phyloP scores from a whole-genome alignment of 345 rosid genomes.

The Passiflora organensis region DNA sequence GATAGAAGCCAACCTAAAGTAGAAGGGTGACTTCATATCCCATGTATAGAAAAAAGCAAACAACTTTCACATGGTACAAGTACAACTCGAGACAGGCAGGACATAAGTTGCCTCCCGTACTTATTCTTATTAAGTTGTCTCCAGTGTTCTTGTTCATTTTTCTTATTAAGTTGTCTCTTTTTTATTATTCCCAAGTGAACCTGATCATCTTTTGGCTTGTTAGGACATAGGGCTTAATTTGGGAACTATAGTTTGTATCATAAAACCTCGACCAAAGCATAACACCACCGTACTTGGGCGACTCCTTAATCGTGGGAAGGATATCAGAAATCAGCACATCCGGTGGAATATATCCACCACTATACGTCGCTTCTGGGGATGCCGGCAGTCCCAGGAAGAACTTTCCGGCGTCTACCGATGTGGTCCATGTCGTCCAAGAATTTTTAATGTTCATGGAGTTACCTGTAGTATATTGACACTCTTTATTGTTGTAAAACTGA shows the following conservation, averaged over 20 bases:
- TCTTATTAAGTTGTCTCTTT: too few relatives aligned
- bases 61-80: too few relatives aligned
- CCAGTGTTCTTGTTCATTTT: too few relatives aligned
- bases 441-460: slow-evolving; percentile 7
- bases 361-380: slow-evolving; percentile 25
- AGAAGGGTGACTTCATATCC: too few relatives aligned
- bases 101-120: too few relatives aligned
- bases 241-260: slow-evolving; percentile 27
- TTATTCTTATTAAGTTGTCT: too few relatives aligned
- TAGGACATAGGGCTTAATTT: slow-evolving; percentile 14
- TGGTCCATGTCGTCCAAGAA: slow-evolving; percentile 30
- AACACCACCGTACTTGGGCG: slow-evolving; percentile 31
- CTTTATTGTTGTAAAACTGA: slow-evolving; percentile 28
- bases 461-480: slow-evolving; percentile 23
- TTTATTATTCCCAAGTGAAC: too few relatives aligned
- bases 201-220: too few relatives aligned
- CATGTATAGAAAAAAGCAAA: too few relatives aligned
- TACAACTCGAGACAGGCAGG: too few relatives aligned
- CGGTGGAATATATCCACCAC: slow-evolving; percentile 29
- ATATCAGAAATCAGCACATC: slow-evolving; percentile 19
- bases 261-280: slow-evolving; percentile 35
- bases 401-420: slow-evolving; percentile 3
- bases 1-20: neutral
- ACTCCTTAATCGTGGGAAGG: slow-evolving; percentile 23
- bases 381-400: slow-evolving; percentile 34